phyloP scores from a whole-genome alignment of 2,329 filamentous ascomycete species.

The Cladosporium sp. region DNA sequence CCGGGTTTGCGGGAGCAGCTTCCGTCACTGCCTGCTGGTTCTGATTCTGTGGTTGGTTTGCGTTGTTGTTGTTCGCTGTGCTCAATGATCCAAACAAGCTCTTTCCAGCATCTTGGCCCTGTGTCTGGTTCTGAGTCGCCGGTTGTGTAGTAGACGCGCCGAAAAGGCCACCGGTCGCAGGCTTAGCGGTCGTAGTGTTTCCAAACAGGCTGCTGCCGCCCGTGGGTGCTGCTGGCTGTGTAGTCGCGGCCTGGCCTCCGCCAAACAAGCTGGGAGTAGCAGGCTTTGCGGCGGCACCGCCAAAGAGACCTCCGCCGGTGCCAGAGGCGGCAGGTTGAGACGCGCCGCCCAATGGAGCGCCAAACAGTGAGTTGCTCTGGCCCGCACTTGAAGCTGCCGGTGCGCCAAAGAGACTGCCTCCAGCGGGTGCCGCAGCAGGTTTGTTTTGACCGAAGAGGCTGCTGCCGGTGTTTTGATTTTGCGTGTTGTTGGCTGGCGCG shows the following conservation, averaged over 20 bases:
- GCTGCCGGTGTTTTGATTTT: constrained; percentile 7
- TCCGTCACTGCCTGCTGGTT: constrained; percentile 16
- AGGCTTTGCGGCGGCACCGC: constrained; percentile 8
- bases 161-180: constrained; percentile 12
- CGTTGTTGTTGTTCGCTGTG: constrained; percentile 11
- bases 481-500: constrained; percentile 1
- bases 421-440: constrained; percentile 7
- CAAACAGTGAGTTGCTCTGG: constrained; percentile 7
- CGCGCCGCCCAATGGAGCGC: constrained; percentile 6
- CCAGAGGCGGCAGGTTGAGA: constrained; percentile 5
- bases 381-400: constrained; percentile 11
- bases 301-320: constrained; percentile 7
- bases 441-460: constrained; percentile 3
- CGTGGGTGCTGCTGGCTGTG: constrained; percentile 8
- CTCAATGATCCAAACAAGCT: constrained; percentile 23
- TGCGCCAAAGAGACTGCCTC: constrained; percentile 11
- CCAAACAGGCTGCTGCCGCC: constrained; percentile 5
- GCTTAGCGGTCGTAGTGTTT: constrained; percentile 1
- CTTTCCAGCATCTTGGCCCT: constrained; percentile 12
- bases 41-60: constrained; percentile 10
- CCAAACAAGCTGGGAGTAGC: constrained; percentile 13
- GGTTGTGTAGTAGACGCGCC: constrained; percentile 7
- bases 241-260: background rate
- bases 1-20: constrained; percentile 42
- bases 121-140: constrained; percentile 13